These are phyloP conservation scores for Amaranthus hypochondriacus DNA, from an alignment of 148 eudicot species.

Conservation along the genomic window DNA sequence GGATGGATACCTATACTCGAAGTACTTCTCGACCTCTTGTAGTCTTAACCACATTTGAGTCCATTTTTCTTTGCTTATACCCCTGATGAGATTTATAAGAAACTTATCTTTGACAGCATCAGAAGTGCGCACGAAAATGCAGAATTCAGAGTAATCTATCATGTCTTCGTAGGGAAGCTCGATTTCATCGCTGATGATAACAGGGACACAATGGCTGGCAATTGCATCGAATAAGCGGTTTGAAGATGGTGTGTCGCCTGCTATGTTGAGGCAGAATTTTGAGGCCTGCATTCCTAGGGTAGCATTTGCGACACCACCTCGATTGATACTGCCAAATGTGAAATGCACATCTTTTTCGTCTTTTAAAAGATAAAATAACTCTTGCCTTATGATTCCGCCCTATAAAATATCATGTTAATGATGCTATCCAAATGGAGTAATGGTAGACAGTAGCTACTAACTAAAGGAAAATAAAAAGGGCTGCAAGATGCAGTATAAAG, in stretches of 20 bases:
- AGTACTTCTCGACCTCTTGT: conserved; percentile 62
- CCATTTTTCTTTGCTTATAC: conserved; percentile 77
- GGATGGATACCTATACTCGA: conserved; percentile 75
- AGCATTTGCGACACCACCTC: conserved; percentile 60
- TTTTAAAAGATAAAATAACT: conserved; percentile 64
- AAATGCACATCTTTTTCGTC: conserved; percentile 88
- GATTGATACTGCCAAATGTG: conserved; percentile 69
- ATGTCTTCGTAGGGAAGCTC: conserved; percentile 92
- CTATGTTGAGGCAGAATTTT: conserved; percentile 93
- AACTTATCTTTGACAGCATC: conserved; percentile 68
- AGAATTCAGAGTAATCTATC: conserved; percentile 78
- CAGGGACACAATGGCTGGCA: conserved; percentile 93
- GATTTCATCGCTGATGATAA: conserved; percentile 82
- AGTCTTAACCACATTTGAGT: conserved; percentile 74
- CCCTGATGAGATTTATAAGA: conserved; percentile 60
- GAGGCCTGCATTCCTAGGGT: conserved; percentile 81
- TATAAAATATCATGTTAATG: conserved; percentile 17
- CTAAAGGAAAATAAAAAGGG: neutral
- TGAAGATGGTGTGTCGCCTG: conserved; percentile 96
- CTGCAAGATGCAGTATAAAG: neutral
- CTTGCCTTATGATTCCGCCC: conserved; percentile 91
- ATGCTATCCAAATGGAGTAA: too few relatives aligned
- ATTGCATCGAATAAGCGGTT: conserved; percentile 94
- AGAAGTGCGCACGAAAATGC: conserved; percentile 64
- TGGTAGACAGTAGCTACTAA: neutral